Conservation (phyloP, 305 asterid species). For the Fraxinus albicans region DNA sequence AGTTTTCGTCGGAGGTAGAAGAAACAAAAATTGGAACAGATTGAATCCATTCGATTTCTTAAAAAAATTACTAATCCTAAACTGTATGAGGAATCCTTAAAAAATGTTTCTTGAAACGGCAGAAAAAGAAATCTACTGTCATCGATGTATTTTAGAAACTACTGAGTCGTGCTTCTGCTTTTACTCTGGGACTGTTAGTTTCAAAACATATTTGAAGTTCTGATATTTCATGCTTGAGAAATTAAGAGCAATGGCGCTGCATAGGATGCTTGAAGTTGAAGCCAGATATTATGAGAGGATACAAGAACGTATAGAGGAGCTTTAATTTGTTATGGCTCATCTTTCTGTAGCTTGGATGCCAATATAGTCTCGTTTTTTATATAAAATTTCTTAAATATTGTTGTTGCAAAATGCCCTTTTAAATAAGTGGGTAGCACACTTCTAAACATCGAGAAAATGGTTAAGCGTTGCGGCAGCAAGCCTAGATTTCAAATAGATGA, state of each 20-base stretch:
- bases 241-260: background rate
- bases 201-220: background rate
- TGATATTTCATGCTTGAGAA: too few species aligned
- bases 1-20: background rate
- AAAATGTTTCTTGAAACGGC: background rate
- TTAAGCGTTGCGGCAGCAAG: background rate
- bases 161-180: background rate
- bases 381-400: background rate
- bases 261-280: background rate
- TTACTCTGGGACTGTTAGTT: background rate
- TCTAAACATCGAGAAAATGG: background rate
- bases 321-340: background rate
- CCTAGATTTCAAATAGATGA: background rate
- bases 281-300: background rate
- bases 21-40: background rate
- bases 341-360: background rate
- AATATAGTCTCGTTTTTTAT: background rate
- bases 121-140: background rate
- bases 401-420: background rate
- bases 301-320: background rate
- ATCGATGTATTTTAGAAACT: background rate
- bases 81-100: background rate
- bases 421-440: background rate
- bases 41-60: background rate
- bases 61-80: background rate